Evolutionary conservation across 2,329 filamentous ascomycete species (phyloP).

Genomic region (Calycina herbarum): DNA sequence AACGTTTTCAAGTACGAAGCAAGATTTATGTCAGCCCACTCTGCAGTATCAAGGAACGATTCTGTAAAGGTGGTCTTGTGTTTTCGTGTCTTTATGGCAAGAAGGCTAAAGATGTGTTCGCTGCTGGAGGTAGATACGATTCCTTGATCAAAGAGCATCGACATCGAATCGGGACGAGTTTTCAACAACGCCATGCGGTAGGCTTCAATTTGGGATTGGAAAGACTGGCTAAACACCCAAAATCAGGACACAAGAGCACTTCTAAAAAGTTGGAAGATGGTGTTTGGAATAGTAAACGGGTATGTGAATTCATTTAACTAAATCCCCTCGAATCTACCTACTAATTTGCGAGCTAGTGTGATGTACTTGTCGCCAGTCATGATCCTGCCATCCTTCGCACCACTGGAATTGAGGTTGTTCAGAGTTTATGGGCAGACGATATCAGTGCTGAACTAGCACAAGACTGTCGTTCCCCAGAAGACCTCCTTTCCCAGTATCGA

Average conservation of each 20-base stretch:
- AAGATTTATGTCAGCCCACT: conserved; percentile 85
- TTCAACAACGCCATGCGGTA: conserved; percentile 75
- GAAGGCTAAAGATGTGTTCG: conserved; percentile 82
- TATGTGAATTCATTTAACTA: conserved; percentile 46
- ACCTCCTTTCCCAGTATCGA: conserved; percentile 72
- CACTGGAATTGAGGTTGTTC: conserved; percentile 73
- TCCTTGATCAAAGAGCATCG: conserved; percentile 81
- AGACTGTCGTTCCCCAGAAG: conserved; percentile 76
- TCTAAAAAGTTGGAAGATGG: conserved; percentile 70
- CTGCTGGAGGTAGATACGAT: conserved; percentile 92
- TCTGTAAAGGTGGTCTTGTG: conserved; percentile 81
- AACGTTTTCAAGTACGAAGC: conserved; percentile 70
- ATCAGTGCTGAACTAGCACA: conserved; percentile 87
- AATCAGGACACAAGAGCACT: conserved; percentile 54
- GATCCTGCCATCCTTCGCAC: conserved; percentile 75
- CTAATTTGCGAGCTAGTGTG: conserved; percentile 57
- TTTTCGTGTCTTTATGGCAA: conserved; percentile 90
- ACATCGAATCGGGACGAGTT: conserved; percentile 63
- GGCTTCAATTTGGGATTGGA: conserved; percentile 93
- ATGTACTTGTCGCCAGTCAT: conserved; percentile 87
- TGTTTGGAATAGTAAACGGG: conserved; percentile 62
- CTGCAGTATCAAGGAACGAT: conserved; percentile 85
- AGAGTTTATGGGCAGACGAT: conserved; percentile 76
- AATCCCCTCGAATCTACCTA: not conserved
- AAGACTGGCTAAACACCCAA: conserved; percentile 56